These are phyloP conservation scores for Ogataea thermomethanolica DNA, from an alignment of 805 yeast genomes.

Conservation along the genomic window DNA sequence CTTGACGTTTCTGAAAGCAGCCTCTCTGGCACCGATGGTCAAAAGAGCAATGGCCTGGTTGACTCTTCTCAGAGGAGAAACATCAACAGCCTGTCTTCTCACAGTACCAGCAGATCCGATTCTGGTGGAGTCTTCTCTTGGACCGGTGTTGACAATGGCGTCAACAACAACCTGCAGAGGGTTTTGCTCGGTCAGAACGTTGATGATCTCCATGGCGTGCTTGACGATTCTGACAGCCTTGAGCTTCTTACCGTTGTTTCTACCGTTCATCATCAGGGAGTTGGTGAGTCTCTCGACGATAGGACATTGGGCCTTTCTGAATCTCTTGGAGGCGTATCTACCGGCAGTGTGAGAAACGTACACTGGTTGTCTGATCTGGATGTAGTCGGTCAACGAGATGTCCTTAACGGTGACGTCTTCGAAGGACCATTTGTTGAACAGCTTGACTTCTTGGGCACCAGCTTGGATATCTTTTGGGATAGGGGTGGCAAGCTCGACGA, in stretches of 20 bases:
- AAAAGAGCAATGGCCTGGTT: slow-evolving; percentile 98
- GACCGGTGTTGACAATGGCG: slow-evolving; percentile 99
- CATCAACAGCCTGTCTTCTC: slow-evolving; percentile 99
- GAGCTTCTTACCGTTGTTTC: slow-evolving; percentile 99
- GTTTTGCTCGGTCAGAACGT: slow-evolving; percentile 97
- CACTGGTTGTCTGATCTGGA: slow-evolving; percentile 96
- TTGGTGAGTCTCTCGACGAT: slow-evolving; percentile 98
- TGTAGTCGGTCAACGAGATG: slow-evolving; percentile 96
- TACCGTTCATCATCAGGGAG: slow-evolving; percentile 99
- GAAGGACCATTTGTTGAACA: slow-evolving; percentile 99
- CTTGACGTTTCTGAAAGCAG: slow-evolving; percentile 99
- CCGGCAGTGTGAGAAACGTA: slow-evolving; percentile 99
- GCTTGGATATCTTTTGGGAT: slow-evolving; percentile 96
- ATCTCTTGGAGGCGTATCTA: slow-evolving; percentile 98
- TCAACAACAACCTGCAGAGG: slow-evolving; percentile 99
- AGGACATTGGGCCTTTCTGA: slow-evolving; percentile 99
- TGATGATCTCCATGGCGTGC: slow-evolving; percentile 97
- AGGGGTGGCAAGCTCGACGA: slow-evolving; percentile 86
- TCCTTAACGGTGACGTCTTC: slow-evolving; percentile 97
- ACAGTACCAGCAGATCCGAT: slow-evolving; percentile 99
- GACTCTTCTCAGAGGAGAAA: slow-evolving; percentile 99
- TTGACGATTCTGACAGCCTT: slow-evolving; percentile 99
- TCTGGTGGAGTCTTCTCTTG: slow-evolving; percentile 99
- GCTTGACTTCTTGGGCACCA: slow-evolving; percentile 94
- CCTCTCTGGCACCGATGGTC: slow-evolving; percentile 99